Conservation (phyloP, 2,329 filamentous ascomycete genomes). For the Curvularia eragrostidis region DNA sequence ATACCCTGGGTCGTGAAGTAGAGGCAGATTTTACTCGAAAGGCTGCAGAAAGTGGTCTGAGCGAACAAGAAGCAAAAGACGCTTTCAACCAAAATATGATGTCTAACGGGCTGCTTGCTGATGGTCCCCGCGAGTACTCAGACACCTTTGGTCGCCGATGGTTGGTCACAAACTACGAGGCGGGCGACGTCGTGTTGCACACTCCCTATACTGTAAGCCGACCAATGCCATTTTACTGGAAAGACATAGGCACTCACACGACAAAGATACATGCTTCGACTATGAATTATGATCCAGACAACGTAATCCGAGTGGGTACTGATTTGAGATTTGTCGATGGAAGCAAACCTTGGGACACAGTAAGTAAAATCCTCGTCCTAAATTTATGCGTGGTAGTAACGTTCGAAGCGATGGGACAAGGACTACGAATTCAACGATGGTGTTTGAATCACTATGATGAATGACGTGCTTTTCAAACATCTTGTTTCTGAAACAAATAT, state of each 20-base stretch:
- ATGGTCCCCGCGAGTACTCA: conserved; percentile 57
- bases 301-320: conserved; percentile 62
- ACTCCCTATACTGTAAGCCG: conserved; percentile 36
- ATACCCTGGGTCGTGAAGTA: conserved; percentile 57
- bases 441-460: conserved; percentile 8
- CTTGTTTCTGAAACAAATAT: background rate
- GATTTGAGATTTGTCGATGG: conserved; percentile 64
- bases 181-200: conserved; percentile 58
- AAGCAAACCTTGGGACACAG: conserved; percentile 59
- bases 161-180: conserved; percentile 62
- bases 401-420: conserved; percentile 41
- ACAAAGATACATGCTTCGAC: conserved; percentile 64
- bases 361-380: conserved; percentile 25
- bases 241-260: conserved; percentile 12
- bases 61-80: conserved; percentile 57
- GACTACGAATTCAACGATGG: conserved; percentile 43
- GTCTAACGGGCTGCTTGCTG: conserved; percentile 60
- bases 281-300: conserved; percentile 60
- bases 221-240: background rate
- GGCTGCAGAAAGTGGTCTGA: conserved; percentile 58
- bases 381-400: conserved; percentile 5
- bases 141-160: conserved; percentile 54
- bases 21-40: conserved; percentile 59
- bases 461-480: background rate
- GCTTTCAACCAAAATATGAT: conserved; percentile 66